A percentile compares a stretch with the other conserved stretches of the same genome.
These are phyloP conservation scores for Aspergillus conjunctus DNA, from an alignment of 495 filamentous ascomycete species.

Conservation along the genomic window DNA sequence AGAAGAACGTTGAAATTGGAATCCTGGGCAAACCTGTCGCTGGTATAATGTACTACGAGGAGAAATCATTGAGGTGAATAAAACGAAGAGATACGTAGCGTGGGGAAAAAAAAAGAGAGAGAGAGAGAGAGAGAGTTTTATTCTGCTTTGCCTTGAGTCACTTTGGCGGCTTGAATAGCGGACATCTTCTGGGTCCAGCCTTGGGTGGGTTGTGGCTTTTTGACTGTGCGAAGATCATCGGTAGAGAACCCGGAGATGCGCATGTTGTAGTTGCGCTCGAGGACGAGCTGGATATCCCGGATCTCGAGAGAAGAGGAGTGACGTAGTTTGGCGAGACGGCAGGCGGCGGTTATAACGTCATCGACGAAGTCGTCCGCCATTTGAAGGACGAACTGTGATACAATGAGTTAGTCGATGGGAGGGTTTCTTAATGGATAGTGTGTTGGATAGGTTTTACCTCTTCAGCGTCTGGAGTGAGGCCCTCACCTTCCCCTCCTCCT, in stretches of 20 bases:
- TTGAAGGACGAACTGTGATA: constrained; percentile 71
- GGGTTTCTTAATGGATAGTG: neutral
- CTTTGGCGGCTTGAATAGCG: constrained; percentile 90
- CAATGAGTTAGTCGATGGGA: constrained; percentile 21
- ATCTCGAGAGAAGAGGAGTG: constrained; percentile 87
- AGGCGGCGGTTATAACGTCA: constrained; percentile 80
- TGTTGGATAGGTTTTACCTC: constrained; percentile 62
- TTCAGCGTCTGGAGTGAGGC: constrained; percentile 87
- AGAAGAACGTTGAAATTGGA: constrained; percentile 7
- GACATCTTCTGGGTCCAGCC: constrained; percentile 96
- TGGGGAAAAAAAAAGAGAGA: neutral
- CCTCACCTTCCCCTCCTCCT: constrained; percentile 69
- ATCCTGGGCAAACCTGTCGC: neutral
- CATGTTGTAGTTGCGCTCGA: constrained; percentile 98
- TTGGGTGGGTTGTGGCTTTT: constrained; percentile 82
- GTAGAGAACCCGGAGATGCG: constrained; percentile 92
- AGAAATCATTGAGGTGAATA: too few relatives aligned
- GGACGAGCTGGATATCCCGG: constrained; percentile 89
- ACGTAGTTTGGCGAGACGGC: constrained; percentile 88
- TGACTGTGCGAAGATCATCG: constrained; percentile 90
- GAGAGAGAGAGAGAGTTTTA: constrained; percentile 21
- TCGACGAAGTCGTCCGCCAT: constrained; percentile 96
- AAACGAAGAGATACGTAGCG: neutral
- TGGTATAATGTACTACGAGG: neutral
- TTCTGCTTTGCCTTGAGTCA: constrained; percentile 51